Percentiles rank a stretch among this genome's conserved stretches.
Evolutionary conservation across 495 filamentous ascomycete genomes (phyloP).

Genomic region (Tirmania nivea): DNA sequence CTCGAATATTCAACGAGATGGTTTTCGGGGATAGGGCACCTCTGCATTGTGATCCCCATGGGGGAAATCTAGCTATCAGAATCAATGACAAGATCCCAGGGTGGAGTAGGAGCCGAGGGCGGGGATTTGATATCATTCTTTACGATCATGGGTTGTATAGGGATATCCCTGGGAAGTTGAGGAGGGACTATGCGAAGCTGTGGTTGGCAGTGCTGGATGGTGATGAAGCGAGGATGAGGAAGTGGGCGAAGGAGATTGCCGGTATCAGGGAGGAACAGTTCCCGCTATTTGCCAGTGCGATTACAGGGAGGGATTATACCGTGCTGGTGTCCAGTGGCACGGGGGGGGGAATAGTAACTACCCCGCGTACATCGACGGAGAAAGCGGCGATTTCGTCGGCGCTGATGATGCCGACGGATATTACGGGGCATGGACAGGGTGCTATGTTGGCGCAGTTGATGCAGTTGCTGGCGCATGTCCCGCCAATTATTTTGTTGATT

Average conservation of each 20-base stretch:
- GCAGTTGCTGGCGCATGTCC: slow-evolving; percentile 70
- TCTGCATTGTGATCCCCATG: slow-evolving; percentile 93
- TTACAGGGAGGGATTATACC: slow-evolving; percentile 80
- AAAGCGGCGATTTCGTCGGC: not conserved
- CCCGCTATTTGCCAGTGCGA: slow-evolving; percentile 83
- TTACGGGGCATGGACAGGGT: not conserved
- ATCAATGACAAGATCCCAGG: slow-evolving; percentile 35
- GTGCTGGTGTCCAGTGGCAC: slow-evolving; percentile 42
- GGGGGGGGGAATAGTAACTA: slow-evolving; percentile 50
- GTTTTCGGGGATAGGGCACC: slow-evolving; percentile 82
- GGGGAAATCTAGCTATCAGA: slow-evolving; percentile 87
- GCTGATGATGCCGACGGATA: not conserved
- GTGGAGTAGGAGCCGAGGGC: slow-evolving; percentile 16
- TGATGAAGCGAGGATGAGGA: slow-evolving; percentile 62
- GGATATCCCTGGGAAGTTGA: slow-evolving; percentile 57
- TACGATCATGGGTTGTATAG: slow-evolving; percentile 96
- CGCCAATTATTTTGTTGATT: slow-evolving; percentile 78
- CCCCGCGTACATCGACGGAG: too few species aligned
- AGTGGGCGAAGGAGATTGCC: slow-evolving; percentile 72
- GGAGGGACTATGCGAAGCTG: slow-evolving; percentile 81
- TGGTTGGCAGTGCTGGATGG: slow-evolving; percentile 91
- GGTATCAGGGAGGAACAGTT: slow-evolving; percentile 83
- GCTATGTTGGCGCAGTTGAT: slow-evolving; percentile 76
- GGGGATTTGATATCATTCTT: slow-evolving; percentile 90
- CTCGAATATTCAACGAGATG: slow-evolving; percentile 97